Evolutionary conservation across 768 basidiomycete species (phyloP), one percentile per base, ranked within the genome.

Genomic region (Agaricus subrufescens): DNA sequence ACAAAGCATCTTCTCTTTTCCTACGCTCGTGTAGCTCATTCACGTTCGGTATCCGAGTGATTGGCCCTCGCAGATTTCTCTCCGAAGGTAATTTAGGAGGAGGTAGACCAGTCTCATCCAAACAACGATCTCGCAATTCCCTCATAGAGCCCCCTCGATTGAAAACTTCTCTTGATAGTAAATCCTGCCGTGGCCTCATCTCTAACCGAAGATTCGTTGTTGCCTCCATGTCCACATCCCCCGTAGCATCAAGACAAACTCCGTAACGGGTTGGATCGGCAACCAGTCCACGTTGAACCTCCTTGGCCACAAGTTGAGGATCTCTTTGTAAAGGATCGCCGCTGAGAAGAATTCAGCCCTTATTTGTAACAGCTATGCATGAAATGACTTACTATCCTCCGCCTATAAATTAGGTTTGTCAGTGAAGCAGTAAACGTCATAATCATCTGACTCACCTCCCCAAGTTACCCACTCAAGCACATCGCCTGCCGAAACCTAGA

Each of bases 401-500:
- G 39, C 55, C 55, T 56, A 31, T 3, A 1, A 8, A 11, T 37
- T n/a, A 11, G 5, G 9, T n/a, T 34, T 6, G 27, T 50, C 37
- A 29, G 31, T 43, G 37, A 26, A 40, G 19, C 27, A n/a, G 19
- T 38, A 31, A 19, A 12, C 31, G 3, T 19, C 2, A 12, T n/a
- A 46, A 38, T 40, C n/a, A 4, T 19, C 10, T 8, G 8, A 56
- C 63, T 44, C 25, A 64, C 68, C 64, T 42, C 68, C 68, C 68
- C 68, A 69, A 19, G 68, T 69, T 4, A 64, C 60, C 68, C 68
- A 69, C 49, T 64, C 63, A 5, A 69, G 62, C 1, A 65, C 59
- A 60, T 69, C 68, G 11, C 65, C 67, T 4, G 59, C 60, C 11
- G 29, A 25, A 27, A 62, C 61, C 61, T 62, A 37, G 2, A 15